These are phyloP conservation scores for Clonostachys sp. DNA, from an alignment of 2,329 filamentous ascomycete genomes.

Conservation along the genomic window DNA sequence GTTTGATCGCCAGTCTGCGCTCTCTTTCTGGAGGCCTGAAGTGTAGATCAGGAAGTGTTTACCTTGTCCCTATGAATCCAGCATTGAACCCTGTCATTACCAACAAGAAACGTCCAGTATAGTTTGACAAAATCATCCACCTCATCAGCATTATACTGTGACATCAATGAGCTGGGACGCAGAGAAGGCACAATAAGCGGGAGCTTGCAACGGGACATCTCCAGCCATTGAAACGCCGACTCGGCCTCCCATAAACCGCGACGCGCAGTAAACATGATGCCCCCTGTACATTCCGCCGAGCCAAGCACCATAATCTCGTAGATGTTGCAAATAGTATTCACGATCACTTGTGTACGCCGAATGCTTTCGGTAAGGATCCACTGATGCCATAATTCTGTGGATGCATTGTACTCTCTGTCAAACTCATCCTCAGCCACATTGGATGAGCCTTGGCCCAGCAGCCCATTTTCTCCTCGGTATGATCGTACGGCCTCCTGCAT, in stretches of 20 bases:
- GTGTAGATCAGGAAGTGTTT: background rate
- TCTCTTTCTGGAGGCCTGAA: background rate
- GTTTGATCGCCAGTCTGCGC: too few relatives aligned
- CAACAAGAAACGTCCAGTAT: background rate
- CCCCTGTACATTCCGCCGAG: conserved; percentile 18
- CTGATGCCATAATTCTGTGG: conserved; percentile 11
- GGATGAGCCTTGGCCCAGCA: background rate
- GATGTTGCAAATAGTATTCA: conserved; percentile 11
- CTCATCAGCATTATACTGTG: background rate
- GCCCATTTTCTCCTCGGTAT: background rate
- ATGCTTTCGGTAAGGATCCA: conserved; percentile 22
- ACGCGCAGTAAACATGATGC: conserved; percentile 15
- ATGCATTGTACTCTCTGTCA: background rate
- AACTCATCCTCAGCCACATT: background rate
- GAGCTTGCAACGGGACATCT: background rate
- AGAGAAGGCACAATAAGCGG: background rate
- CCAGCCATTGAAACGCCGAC: conserved; percentile 6
- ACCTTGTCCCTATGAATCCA: background rate
- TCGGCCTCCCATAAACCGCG: conserved; percentile 17
- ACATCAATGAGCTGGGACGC: background rate
- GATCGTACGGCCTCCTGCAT: background rate
- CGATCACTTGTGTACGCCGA: conserved; percentile 17
- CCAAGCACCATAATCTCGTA: conserved; percentile 17
- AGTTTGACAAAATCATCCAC: background rate
- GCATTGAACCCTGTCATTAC: background rate